Percentiles rank a stretch among this genome's conserved stretches.
Conservation (phyloP, 2,329 filamentous ascomycete species). For the Hymenoscyphus linearis region DNA sequence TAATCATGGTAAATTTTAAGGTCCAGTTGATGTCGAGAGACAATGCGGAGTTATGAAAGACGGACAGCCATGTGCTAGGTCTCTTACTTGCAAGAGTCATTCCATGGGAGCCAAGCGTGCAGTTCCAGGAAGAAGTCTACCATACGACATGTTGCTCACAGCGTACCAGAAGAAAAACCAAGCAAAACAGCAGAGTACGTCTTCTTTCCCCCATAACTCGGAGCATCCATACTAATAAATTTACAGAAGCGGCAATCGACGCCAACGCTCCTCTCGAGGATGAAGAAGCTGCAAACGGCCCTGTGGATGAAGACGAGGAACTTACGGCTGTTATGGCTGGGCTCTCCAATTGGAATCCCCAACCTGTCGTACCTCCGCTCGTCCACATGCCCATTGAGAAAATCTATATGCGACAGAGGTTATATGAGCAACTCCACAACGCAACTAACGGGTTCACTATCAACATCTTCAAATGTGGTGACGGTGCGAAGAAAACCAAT, state of each 20-base stretch:
- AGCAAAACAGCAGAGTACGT: constrained; percentile 90
- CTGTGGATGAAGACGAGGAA: constrained; percentile 93
- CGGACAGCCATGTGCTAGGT: constrained; percentile 80
- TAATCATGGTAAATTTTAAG: constrained; percentile 31
- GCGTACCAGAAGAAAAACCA: constrained; percentile 98
- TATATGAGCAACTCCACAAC: constrained; percentile 61
- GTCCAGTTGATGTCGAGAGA: constrained; percentile 87
- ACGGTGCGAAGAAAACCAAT: constrained; percentile 49
- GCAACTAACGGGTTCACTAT: constrained; percentile 61
- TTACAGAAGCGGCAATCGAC: constrained; percentile 81
- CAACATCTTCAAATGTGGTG: constrained; percentile 57
- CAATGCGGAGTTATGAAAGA: constrained; percentile 90
- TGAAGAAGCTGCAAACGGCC: constrained; percentile 69
- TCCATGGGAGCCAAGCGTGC: constrained; percentile 91
- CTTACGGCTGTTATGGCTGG: constrained; percentile 82
- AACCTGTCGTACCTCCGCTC: constrained; percentile 66
- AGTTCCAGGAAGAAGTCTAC: constrained; percentile 78
- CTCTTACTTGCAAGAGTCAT: constrained; percentile 89
- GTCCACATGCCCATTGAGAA: constrained; percentile 56
- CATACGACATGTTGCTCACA: constrained; percentile 86
- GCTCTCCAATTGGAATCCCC: constrained; percentile 68
- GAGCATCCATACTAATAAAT: constrained; percentile 13
- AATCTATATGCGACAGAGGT: constrained; percentile 56
- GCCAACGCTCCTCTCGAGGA: constrained; percentile 88
- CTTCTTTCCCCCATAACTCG: constrained; percentile 21